Conservation (phyloP, 306 rosid genomes). For the Carpinus fangiana region DNA sequence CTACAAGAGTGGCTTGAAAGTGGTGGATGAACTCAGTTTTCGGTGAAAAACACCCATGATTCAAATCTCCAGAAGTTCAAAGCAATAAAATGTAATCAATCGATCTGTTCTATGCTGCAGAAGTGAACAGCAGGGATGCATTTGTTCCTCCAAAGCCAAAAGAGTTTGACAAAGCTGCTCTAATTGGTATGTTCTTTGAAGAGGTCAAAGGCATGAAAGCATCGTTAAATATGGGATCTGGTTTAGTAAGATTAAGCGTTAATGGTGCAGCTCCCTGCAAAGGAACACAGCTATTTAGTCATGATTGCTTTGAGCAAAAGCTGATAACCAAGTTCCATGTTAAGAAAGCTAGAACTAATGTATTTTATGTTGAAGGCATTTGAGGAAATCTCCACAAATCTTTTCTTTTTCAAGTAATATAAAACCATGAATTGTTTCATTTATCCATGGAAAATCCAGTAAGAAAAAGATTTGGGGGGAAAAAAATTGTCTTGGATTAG, state of each 20-base stretch:
- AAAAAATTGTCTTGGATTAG: not conserved
- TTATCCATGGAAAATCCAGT: not conserved
- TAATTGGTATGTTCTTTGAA: slow-evolving; percentile 64
- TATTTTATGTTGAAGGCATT: not conserved
- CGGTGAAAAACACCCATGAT: not conserved
- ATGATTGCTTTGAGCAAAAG: not conserved
- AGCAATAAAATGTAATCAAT: not conserved
- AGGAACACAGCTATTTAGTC: slow-evolving; percentile 12
- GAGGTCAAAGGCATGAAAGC: slow-evolving; percentile 65
- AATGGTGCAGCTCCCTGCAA: slow-evolving; percentile 89
- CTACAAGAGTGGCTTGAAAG: not conserved
- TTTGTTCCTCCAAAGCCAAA: slow-evolving; percentile 98
- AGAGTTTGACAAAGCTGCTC: slow-evolving; percentile 83
- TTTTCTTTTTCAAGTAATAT: not conserved
- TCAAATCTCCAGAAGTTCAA: slow-evolving; percentile 4
- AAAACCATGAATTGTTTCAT: not conserved
- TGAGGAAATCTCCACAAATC: not conserved
- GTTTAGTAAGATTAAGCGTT: slow-evolving; percentile 79
- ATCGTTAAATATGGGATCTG: slow-evolving; percentile 72
- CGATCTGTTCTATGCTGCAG: slow-evolving; percentile 37
- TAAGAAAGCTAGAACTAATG: not conserved
- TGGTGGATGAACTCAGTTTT: not conserved
- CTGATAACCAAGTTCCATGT: not conserved
- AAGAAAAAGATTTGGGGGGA: not conserved
- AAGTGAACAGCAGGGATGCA: slow-evolving; percentile 75